These are phyloP conservation scores for Saksenaea vasiformis DNA, from an alignment of 371 early-diverging fungal species.

Conservation along the genomic window DNA sequence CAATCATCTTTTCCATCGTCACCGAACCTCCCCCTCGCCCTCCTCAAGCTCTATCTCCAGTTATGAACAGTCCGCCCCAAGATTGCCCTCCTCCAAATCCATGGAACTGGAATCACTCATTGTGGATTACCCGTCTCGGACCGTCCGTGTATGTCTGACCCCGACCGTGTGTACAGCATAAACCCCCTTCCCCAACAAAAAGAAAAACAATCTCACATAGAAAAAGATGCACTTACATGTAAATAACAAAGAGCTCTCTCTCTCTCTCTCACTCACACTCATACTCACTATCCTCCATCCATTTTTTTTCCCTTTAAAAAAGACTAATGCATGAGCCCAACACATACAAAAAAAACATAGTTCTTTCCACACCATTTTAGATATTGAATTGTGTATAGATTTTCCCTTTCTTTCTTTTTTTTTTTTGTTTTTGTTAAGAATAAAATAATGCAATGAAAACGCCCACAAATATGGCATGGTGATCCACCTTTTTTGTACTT, in stretches of 20 bases:
- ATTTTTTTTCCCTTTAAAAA: too few relatives aligned
- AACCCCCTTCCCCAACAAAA: not conserved
- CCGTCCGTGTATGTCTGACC: constrained; percentile 27
- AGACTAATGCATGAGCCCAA: too few relatives aligned
- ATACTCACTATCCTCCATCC: too few relatives aligned
- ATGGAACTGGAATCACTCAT: constrained; percentile 30
- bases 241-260: not conserved
- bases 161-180: constrained; percentile 13
- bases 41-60: constrained; percentile 6
- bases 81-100: constrained; percentile 20
- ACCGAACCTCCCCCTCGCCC: not conserved
- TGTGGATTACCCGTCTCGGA: constrained; percentile 29
- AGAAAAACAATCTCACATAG: constrained; percentile 4
- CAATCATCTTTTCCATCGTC: not conserved
- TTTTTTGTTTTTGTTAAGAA: too few relatives aligned
- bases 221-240: not conserved
- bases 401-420: too few relatives aligned
- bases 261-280: not conserved
- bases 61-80: not conserved
- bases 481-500: too few relatives aligned
- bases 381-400: too few relatives aligned
- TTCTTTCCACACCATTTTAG: too few relatives aligned
- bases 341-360: too few relatives aligned
- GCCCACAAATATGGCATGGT: too few relatives aligned
- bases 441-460: too few relatives aligned